Conservation (phyloP, 805 yeast species). For the Monosporozyma servazzii region DNA sequence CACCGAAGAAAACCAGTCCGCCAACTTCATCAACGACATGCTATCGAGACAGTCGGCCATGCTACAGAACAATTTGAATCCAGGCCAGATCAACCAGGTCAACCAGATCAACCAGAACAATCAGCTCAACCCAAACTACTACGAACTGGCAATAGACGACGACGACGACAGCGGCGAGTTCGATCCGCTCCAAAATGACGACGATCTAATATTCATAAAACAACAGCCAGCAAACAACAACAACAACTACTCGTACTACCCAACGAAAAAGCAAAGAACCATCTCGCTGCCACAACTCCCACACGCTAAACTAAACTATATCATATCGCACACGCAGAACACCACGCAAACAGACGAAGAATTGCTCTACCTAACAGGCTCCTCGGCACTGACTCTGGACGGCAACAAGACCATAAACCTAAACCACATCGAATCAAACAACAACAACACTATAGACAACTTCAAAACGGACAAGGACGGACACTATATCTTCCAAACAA, state of each 20-base stretch:
- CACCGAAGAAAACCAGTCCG: too few relatives aligned
- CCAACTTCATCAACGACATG: constrained; percentile 20
- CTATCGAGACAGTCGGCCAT: constrained; percentile 19
- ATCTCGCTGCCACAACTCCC: constrained; percentile 48
- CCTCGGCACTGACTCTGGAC: constrained; percentile 26
- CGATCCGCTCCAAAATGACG: too few relatives aligned
- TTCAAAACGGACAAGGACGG: constrained; percentile 53
- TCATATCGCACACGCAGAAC: background rate
- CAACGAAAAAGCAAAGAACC: constrained; percentile 38
- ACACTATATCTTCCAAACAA: constrained; percentile 54
- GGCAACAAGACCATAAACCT: constrained; percentile 22
- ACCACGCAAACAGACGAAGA: constrained; percentile 25
- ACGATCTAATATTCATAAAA: constrained; percentile 24
- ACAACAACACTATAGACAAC: background rate
- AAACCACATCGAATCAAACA: constrained; percentile 1
- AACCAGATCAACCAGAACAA: too few relatives aligned
- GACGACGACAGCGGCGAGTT: background rate
- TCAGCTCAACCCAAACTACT: too few relatives aligned
- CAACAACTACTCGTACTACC: background rate
- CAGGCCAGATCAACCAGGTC: too few relatives aligned
- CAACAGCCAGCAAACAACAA: constrained; percentile 14
- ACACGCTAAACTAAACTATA: constrained; percentile 33
- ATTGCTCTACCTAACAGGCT: constrained; percentile 25
- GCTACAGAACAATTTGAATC: constrained; percentile 15
- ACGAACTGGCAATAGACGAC: background rate